Conservation (phyloP, 2,329 filamentous ascomycete species). For the Aureobasidium mangrovei region DNA sequence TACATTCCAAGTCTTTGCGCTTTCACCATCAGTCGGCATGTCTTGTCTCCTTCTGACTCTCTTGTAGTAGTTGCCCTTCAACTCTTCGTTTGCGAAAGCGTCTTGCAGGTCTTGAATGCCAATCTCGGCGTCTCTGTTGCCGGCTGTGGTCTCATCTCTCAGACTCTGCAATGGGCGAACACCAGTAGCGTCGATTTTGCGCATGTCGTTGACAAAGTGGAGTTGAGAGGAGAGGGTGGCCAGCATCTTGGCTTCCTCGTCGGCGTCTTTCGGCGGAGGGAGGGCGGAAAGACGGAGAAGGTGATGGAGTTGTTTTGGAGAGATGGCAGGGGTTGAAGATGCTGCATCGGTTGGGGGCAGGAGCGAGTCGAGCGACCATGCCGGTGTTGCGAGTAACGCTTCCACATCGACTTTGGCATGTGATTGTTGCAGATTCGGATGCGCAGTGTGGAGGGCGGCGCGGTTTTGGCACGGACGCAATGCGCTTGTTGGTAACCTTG, state of each 20-base stretch:
- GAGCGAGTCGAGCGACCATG: slow-evolving; percentile 75
- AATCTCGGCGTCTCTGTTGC: slow-evolving; percentile 49
- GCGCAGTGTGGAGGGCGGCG: background rate
- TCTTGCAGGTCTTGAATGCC: slow-evolving; percentile 48
- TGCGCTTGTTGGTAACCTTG: background rate
- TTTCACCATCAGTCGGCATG: slow-evolving; percentile 27
- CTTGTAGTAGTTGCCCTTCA: slow-evolving; percentile 45
- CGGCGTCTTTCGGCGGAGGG: slow-evolving; percentile 54
- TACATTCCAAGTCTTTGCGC: slow-evolving; percentile 61
- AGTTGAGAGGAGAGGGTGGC: slow-evolving; percentile 71
- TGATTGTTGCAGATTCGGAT: background rate
- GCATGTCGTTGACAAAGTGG: slow-evolving; percentile 81
- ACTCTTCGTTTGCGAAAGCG: slow-evolving; percentile 52
- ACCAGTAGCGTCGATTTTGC: slow-evolving; percentile 63
- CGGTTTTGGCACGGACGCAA: background rate
- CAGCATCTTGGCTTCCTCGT: slow-evolving; percentile 63
- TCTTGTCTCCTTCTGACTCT: slow-evolving; percentile 43
- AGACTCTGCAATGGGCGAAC: slow-evolving; percentile 69
- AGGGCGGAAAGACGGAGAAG: slow-evolving; percentile 84
- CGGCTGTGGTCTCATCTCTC: slow-evolving; percentile 63
- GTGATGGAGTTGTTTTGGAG: slow-evolving; percentile 63
- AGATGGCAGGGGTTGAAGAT: slow-evolving; percentile 40
- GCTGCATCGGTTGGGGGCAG: slow-evolving; percentile 41
- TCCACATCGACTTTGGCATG: slow-evolving; percentile 24
- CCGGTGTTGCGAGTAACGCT: slow-evolving; percentile 54